Evolutionary conservation across 2,329 filamentous ascomycete genomes (phyloP).

Genomic region (Microascus cirrosus): DNA sequence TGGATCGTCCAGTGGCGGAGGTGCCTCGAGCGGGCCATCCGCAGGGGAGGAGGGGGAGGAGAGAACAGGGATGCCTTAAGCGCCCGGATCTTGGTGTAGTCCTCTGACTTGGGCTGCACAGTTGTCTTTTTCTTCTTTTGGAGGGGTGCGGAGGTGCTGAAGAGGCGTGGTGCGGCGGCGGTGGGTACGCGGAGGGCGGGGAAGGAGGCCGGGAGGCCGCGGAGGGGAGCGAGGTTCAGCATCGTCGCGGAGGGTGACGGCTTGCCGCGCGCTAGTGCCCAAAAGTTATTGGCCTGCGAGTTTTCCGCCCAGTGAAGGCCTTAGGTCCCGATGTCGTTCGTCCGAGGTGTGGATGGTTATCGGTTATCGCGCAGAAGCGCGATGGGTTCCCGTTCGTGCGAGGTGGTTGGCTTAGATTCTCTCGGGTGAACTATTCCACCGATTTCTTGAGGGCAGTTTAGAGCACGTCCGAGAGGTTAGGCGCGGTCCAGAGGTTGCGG

Average conservation of each 20-base stretch:
- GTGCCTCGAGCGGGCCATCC: constrained; percentile 76
- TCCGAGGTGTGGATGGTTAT: no score
- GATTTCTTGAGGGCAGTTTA: no score
- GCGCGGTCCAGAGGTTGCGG: no score
- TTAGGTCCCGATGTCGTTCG: no score
- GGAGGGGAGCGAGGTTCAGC: neutral
- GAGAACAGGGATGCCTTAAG: constrained; percentile 37
- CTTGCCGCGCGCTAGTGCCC: no score
- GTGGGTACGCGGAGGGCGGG: constrained; percentile 11
- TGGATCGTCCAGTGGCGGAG: constrained; percentile 99
- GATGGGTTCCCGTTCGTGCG: no score
- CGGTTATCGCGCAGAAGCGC: no score
- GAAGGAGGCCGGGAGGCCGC: constrained; percentile 3
- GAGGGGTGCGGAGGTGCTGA: constrained; percentile 18
- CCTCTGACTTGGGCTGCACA: constrained; percentile 15
- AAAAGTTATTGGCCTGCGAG: neutral
- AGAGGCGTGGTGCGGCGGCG: constrained; percentile 7
- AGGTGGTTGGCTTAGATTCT: no score
- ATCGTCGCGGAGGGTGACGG: neutral
- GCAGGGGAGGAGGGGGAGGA: constrained; percentile 55
- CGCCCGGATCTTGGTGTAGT: constrained; percentile 22
- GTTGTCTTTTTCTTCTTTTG: constrained; percentile 13
- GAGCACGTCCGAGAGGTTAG: no score
- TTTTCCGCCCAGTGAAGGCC: neutral
- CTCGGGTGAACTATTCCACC: no score